A percentile compares a stretch with the other conserved stretches of the same genome.
These are phyloP conservation scores for Eucalyptus sp. DNA, from an alignment of 345 rosid species.

Conservation along the genomic window DNA sequence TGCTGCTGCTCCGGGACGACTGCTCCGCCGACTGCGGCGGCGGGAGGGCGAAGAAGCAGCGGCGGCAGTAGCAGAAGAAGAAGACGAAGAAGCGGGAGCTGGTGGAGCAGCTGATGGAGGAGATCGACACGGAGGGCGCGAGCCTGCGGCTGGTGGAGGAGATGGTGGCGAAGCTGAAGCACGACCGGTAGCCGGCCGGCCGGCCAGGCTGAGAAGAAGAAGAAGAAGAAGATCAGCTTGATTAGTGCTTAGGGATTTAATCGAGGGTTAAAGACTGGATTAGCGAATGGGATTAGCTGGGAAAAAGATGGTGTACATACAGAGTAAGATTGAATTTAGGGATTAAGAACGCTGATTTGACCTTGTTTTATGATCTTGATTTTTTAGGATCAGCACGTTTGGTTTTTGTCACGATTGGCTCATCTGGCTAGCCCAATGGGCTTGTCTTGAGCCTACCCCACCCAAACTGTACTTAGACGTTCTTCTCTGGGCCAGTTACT, in stretches of 20 bases:
- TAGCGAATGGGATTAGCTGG: too few relatives aligned
- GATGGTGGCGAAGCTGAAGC: conserved; percentile 66
- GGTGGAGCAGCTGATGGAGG: conserved; percentile 51
- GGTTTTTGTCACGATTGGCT: neutral
- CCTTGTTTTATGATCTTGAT: neutral
- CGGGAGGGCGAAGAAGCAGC: neutral
- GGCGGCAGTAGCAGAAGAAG: too few relatives aligned
- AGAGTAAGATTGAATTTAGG: neutral
- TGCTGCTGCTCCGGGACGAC: conserved; percentile 63
- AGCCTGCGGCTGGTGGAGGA: conserved; percentile 56
- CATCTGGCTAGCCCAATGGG: neutral
- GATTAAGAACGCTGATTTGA: neutral
- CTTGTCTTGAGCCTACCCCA: neutral
- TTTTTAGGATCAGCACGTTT: neutral
- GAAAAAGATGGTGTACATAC: neutral
- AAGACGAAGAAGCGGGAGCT: conserved; percentile 25
- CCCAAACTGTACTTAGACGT: neutral
- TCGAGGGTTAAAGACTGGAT: too few relatives aligned
- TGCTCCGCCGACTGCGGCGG: conserved; percentile 17
- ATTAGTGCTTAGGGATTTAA: too few relatives aligned
- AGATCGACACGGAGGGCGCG: conserved; percentile 55
- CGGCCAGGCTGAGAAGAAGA: too few relatives aligned
- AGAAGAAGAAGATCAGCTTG: too few relatives aligned
- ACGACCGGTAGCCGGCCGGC: neutral
- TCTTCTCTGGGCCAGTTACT: neutral